These are phyloP conservation scores for Pyricularia sp. DNA, from an alignment of 2,329 filamentous ascomycete species.

Conservation along the genomic window DNA sequence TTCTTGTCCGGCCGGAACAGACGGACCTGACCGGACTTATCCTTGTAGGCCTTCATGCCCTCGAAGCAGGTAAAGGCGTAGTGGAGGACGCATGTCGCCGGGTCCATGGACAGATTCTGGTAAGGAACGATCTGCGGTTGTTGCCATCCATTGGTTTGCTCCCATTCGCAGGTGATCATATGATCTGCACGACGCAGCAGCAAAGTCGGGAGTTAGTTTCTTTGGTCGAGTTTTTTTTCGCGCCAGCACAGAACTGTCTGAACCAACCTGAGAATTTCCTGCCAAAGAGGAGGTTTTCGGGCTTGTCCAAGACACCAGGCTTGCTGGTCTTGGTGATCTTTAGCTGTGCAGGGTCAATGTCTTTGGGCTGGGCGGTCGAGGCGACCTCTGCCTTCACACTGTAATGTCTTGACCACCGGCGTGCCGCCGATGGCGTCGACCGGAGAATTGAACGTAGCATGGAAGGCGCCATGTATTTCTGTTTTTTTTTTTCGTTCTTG, in stretches of 20 bases:
- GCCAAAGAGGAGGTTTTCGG: slow-evolving; percentile 82
- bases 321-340: slow-evolving; percentile 62
- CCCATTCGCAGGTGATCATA: slow-evolving; percentile 96
- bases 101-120: slow-evolving; percentile 94
- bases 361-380: slow-evolving; percentile 44
- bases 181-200: slow-evolving; percentile 54
- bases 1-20: slow-evolving; percentile 94
- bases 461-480: slow-evolving; percentile 21
- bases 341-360: slow-evolving; percentile 71
- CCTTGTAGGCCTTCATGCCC: slow-evolving; percentile 99
- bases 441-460: slow-evolving; percentile 20
- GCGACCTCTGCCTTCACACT: slow-evolving; percentile 44
- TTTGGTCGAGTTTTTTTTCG: not conserved
- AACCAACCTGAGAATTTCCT: slow-evolving; percentile 73
- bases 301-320: slow-evolving; percentile 65
- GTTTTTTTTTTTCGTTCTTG: not conserved
- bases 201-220: not conserved
- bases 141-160: slow-evolving; percentile 72
- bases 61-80: slow-evolving; percentile 98
- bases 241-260: not conserved
- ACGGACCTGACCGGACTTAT: slow-evolving; percentile 65
- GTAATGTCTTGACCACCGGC: slow-evolving; percentile 31
- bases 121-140: slow-evolving; percentile 80
- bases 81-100: slow-evolving; percentile 94
- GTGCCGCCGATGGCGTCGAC: slow-evolving; percentile 19